Base-by-base conservation (phyloP, 805 yeast species). In the Suhomyces canberraensis region DNA sequence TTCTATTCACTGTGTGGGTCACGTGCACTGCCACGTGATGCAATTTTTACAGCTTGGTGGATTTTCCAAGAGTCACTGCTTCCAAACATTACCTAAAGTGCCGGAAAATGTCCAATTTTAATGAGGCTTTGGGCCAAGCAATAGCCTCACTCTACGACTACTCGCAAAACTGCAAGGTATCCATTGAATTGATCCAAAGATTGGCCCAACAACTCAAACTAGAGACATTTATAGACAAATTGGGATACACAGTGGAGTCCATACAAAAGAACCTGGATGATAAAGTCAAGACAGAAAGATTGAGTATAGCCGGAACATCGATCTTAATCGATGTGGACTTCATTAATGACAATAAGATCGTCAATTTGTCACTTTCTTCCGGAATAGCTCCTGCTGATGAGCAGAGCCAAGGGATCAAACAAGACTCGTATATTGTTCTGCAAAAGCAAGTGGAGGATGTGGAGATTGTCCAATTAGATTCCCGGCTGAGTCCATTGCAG, bases 291-390 rank as follows among this genome's bases (percentile, higher is more conserved):
- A 46, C 53, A 20, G 60, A 59, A 29, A 49, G 72, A 35, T 51
- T 68, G 33, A 58, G 71, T 11, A 68, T 68, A 25, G 74, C 73
- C 1, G 73, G 73, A 8, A 54, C 68, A 2, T 51, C 59, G 14
- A 60, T 66, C 6, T 54, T 68, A 21, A 51, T 68, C 15, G 74
- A 68, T 38, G 55, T 68, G 19, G 74, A 68, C 36, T 64, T 63
- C 35, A 33, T 47, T 2, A 58, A 48, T 24, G 59, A 55, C 34
- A 42, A 28, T 6, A 43, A 33, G 4, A 56, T 64, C 6, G 41
- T 57, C 8, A 42, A 58, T 17, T 61, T 66, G 11, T 50, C 62
- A 5, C 50, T 67, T 28, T 66, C 73, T 0, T 61, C 61, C 56
- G 71, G 45, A 13, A 25, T 32, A 13, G 18, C 29, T 4, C n/a